Evolutionary conservation across 1,284 basidiomycete genomes (phyloP).

Genomic region (Heterobasidion parviporum): DNA sequence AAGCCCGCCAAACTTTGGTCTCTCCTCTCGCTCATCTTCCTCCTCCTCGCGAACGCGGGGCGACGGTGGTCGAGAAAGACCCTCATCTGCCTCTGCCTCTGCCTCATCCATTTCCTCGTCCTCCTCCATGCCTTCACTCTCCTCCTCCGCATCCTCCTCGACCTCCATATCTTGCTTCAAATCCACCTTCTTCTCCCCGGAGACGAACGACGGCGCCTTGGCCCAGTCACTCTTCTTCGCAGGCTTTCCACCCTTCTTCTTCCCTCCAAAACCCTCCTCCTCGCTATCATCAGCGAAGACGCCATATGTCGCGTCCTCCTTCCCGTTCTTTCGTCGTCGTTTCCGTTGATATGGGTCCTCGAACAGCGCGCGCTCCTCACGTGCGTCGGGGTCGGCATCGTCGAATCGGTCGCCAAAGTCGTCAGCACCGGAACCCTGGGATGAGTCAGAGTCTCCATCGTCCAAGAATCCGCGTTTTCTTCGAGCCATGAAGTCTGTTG

Average conservation of each 20-base stretch:
- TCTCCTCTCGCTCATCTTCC: slow-evolving; percentile 33
- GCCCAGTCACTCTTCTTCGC: slow-evolving; percentile 52
- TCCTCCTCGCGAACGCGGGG: slow-evolving; percentile 45
- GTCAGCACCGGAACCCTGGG: slow-evolving; percentile 40
- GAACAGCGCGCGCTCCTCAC: slow-evolving; percentile 74
- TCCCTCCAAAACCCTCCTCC: slow-evolving; percentile 34
- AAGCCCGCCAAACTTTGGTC: slow-evolving; percentile 41
- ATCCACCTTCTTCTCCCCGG: slow-evolving; percentile 34
- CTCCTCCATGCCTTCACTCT: slow-evolving; percentile 26
- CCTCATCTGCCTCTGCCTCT: slow-evolving; percentile 22
- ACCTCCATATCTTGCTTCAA: slow-evolving; percentile 30
- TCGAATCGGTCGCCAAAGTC: slow-evolving; percentile 33
- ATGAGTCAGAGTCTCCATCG: slow-evolving; percentile 64
- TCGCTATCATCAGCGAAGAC: slow-evolving; percentile 74
- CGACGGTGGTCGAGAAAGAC: slow-evolving; percentile 40
- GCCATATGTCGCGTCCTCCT: slow-evolving; percentile 77
- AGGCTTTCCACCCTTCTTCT: slow-evolving; percentile 14
- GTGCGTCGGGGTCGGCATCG: slow-evolving; percentile 59
- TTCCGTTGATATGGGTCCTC: slow-evolving; percentile 73
- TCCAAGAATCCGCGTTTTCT: slow-evolving; percentile 76
- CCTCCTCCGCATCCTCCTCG: slow-evolving; percentile 20
- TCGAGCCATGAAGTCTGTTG: slow-evolving; percentile 53
- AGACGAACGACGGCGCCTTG: slow-evolving; percentile 75
- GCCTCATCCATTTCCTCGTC: slow-evolving; percentile 19
- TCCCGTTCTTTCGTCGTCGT: slow-evolving; percentile 53